These are phyloP conservation scores for Neonectria magnoliae DNA, from an alignment of 2,329 filamentous ascomycete genomes.

Conservation along the genomic window DNA sequence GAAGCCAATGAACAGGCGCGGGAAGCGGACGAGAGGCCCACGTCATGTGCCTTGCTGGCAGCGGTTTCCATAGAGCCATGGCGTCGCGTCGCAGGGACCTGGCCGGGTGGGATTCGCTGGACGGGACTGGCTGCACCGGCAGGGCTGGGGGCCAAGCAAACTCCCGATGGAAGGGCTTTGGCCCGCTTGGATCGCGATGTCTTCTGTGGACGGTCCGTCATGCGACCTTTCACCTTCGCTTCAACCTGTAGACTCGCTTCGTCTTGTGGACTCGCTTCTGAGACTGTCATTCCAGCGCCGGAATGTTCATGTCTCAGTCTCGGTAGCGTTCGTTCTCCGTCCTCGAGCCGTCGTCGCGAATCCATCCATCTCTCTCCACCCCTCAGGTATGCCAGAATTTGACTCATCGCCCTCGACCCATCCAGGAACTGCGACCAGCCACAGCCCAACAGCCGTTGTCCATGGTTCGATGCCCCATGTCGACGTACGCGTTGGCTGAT, in stretches of 20 bases:
- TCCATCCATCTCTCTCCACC: no score
- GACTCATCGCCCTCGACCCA: not conserved
- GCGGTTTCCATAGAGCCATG: conserved; percentile 9
- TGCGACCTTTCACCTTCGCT: not conserved
- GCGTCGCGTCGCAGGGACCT: conserved; percentile 14
- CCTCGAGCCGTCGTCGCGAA: not conserved
- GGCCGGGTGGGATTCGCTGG: conserved; percentile 5
- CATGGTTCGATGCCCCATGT: conserved; percentile 20
- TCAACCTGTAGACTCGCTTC: not conserved
- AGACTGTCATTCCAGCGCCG: not conserved
- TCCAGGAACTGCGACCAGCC: not conserved
- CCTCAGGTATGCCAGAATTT: not conserved
- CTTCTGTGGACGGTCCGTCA: not conserved
- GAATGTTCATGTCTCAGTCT: not conserved
- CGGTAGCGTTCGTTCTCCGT: not conserved
- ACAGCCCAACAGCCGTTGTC: conserved; percentile 7
- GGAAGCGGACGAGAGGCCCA: conserved; percentile 38
- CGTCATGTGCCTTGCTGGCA: conserved; percentile 36
- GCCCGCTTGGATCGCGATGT: not conserved
- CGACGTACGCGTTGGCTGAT: conserved; percentile 26
- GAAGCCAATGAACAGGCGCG: conserved; percentile 33
- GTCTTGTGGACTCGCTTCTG: not conserved
- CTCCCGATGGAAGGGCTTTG: not conserved
- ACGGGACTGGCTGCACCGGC: not conserved
- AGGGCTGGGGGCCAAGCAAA: not conserved